Base-by-base conservation (phyloP, 2,329 filamentous ascomycete genomes). In the Macroventuria anomochaeta region DNA sequence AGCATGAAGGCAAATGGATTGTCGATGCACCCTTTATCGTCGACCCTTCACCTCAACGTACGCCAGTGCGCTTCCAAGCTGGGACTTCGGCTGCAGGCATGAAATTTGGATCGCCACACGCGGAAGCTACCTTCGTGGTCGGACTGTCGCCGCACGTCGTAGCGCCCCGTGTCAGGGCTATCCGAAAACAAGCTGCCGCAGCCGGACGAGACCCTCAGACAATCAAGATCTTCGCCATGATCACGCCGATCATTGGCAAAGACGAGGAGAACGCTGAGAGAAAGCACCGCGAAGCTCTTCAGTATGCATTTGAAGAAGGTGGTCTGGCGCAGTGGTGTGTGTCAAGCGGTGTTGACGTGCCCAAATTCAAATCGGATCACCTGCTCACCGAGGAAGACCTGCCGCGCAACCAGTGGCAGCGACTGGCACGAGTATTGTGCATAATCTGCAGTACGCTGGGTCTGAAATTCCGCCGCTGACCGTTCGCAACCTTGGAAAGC, bases 291-390 rank as follows among this genome's bases (percentile, higher is more conserved):
- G 83, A 88, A 7, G 84, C 83, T 53, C 76, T 81, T 11, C 77
- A 80, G 46, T 83, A 88, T 62, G 87, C 85, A 0, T 80, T 80
- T 5, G 77, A 81, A 41, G 87, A 86, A 61, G 88, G 88, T 3
- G 87, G 86, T 0, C 68, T 89, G 47, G 85, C 87, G 1, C 72
- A 90, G 21, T 90, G 89, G 62, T 86, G 86, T 12, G 88, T 87
- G 2, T 90, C 87, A 85, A 89, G 87, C 0, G 88, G 85, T 1
- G 83, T 87, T 41, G 83, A 88, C 63, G 72, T 87, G 32, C 75
- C 78, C 5, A 72, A 78, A 18, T 87, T 86, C 57, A 79, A 74
- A 0, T 83, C 86, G 8, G 84, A 87, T 47, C 79, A 87, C 60
- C 84, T 87, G 64, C 72, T 88, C 46, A 56, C 50, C 13, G 57